Conservation (phyloP, 495 filamentous ascomycete species). For the Penicillium bovifimosum region DNA sequence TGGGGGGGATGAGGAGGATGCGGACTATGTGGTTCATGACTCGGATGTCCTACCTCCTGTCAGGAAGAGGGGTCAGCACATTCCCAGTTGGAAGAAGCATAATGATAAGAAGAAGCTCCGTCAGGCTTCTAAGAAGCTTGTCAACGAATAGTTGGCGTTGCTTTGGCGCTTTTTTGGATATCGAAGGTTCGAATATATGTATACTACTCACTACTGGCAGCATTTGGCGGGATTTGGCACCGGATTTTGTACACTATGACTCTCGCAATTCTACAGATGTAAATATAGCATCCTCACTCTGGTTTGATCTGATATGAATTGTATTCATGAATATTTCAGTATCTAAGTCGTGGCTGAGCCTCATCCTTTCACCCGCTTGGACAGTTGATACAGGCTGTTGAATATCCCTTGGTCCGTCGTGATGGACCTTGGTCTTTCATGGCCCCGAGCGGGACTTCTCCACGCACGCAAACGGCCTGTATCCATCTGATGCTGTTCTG, state of each 20-base stretch:
- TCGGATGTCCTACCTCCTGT: constrained; percentile 17
- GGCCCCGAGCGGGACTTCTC: background rate
- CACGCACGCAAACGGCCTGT: too few relatives aligned
- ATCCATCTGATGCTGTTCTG: too few relatives aligned
- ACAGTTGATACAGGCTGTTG: background rate
- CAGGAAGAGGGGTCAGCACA: constrained; percentile 37
- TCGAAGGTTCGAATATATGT: constrained; percentile 4
- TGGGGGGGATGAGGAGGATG: constrained; percentile 24
- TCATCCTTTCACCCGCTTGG: background rate
- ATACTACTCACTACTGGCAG: constrained; percentile 2
- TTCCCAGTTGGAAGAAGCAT: constrained; percentile 46
- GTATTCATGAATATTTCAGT: background rate
- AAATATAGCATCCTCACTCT: constrained; percentile 21
- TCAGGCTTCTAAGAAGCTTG: constrained; percentile 36
- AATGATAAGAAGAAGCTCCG: constrained; percentile 40
- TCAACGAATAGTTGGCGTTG: constrained; percentile 19
- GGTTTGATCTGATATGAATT: background rate
- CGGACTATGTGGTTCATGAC: constrained; percentile 8
- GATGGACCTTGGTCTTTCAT: background rate
- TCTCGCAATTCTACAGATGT: constrained; percentile 16
- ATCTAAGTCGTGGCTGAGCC: too few relatives aligned
- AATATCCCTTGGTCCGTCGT: background rate
- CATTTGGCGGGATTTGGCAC: constrained; percentile 12
- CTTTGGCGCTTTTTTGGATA: constrained; percentile 11
- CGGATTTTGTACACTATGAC: constrained; percentile 20